phyloP scores from a whole-genome alignment of 768 basidiomycete genomes.

The Lepiota venenata region DNA sequence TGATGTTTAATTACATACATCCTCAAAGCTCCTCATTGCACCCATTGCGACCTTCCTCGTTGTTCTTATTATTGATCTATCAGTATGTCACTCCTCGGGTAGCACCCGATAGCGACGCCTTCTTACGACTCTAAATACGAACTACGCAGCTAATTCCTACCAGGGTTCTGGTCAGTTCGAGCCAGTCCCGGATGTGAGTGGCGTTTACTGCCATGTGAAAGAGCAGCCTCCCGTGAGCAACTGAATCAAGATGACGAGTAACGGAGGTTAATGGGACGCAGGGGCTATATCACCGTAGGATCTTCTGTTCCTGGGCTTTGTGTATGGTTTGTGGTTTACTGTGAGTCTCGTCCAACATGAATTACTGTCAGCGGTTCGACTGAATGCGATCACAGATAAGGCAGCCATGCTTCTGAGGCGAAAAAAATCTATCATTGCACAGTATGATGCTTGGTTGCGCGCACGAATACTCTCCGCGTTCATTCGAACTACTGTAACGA shows the following conservation, averaged over 20 bases:
- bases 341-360: not conserved
- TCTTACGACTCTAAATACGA: too few species aligned
- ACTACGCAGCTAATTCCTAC: too few species aligned
- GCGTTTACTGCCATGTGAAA: constrained; percentile 17
- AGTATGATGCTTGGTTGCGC: not conserved
- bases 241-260: too few species aligned
- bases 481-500: not conserved
- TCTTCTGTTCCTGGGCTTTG: not conserved
- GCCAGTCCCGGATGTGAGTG: constrained; percentile 11
- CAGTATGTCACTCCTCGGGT: too few species aligned
- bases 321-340: constrained; percentile 1
- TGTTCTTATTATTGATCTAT: too few species aligned
- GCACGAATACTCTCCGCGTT: not conserved
- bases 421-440: not conserved
- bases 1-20: too few species aligned
- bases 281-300: too few species aligned
- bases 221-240: constrained; percentile 13
- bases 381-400: not conserved
- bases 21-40: too few species aligned
- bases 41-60: too few species aligned
- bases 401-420: not conserved
- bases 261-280: too few species aligned
- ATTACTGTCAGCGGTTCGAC: too few species aligned
- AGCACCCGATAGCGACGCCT: too few species aligned
- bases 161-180: not conserved